Conservation (phyloP, 768 basidiomycete species). For the Rhodotorula babjevae region DNA sequence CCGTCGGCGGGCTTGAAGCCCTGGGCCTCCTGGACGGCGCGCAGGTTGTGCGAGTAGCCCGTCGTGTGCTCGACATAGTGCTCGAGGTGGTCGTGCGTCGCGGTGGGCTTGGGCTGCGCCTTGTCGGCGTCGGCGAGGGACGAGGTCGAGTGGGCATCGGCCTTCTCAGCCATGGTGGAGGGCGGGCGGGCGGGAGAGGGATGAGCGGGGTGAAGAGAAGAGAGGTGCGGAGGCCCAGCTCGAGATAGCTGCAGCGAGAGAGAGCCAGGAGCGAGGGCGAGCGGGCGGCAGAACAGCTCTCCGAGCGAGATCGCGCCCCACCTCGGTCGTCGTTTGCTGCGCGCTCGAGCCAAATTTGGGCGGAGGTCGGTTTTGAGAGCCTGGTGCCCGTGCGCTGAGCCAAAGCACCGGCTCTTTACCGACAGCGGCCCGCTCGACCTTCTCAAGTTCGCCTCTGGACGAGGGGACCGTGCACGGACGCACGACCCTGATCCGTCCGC, state of each 20-base stretch:
- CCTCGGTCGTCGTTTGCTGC: too few relatives aligned
- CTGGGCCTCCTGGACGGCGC: slow-evolving; percentile 17
- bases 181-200: not conserved
- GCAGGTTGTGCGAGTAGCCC: slow-evolving; percentile 21
- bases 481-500: too few relatives aligned
- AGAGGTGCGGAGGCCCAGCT: not conserved
- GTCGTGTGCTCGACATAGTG: slow-evolving; percentile 10
- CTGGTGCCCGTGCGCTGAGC: too few relatives aligned
- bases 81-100: slow-evolving; percentile 27
- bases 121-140: not conserved
- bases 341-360: too few relatives aligned
- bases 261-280: not conserved
- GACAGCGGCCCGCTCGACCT: too few relatives aligned
- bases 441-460: too few relatives aligned
- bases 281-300: too few relatives aligned
- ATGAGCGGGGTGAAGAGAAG: not conserved
- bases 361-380: too few relatives aligned
- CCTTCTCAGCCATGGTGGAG: not conserved
- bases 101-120: slow-evolving; percentile 1
- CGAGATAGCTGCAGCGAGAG: not conserved
- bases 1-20: slow-evolving; percentile 31
- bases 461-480: too few relatives aligned
- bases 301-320: too few relatives aligned
- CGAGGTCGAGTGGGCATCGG: not conserved
- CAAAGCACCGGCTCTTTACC: too few relatives aligned